Conservation (phyloP, 2,329 filamentous ascomycete genomes). For the Aspergillus viridinutans region DNA sequence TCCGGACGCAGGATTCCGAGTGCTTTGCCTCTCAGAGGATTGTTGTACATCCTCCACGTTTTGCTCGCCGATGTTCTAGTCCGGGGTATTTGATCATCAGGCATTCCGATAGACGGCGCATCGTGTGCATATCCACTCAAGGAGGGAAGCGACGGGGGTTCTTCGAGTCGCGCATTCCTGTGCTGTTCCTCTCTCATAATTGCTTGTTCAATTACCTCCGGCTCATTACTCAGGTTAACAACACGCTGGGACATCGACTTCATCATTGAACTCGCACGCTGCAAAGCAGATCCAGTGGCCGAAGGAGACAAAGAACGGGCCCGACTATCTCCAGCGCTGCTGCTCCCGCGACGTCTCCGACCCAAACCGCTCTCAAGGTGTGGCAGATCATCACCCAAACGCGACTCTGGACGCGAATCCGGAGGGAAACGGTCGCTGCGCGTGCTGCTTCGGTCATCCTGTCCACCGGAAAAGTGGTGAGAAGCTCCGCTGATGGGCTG, state of each 20-base stretch:
- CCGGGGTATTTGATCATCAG: constrained; percentile 32
- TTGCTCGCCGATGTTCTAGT: constrained; percentile 34
- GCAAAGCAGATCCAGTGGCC: constrained; percentile 58
- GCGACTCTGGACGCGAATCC: constrained; percentile 38
- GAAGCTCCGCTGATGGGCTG: constrained; percentile 54
- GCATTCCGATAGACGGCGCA: constrained; percentile 31
- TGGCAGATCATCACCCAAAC: constrained; percentile 58
- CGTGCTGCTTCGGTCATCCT: constrained; percentile 49
- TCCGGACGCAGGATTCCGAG: constrained; percentile 79
- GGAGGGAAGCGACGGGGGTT: constrained; percentile 48
- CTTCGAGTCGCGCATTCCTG: constrained; percentile 51
- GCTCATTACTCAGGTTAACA: constrained; percentile 93
- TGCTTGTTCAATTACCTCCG: constrained; percentile 72
- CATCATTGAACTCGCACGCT: constrained; percentile 69
- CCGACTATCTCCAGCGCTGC: constrained; percentile 34
- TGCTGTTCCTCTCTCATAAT: constrained; percentile 55
- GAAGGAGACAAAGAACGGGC: constrained; percentile 60
- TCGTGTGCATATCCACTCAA: constrained; percentile 45
- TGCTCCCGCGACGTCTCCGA: constrained; percentile 53
- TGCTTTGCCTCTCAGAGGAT: constrained; percentile 81
- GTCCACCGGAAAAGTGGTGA: constrained; percentile 31
- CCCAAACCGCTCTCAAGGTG: constrained; percentile 57
- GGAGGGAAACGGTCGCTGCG: constrained; percentile 53
- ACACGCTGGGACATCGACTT: constrained; percentile 93
- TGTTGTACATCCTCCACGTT: constrained; percentile 50